Base-by-base conservation (phyloP, 768 basidiomycete genomes). In the Leucosporidium creatinivorum region DNA sequence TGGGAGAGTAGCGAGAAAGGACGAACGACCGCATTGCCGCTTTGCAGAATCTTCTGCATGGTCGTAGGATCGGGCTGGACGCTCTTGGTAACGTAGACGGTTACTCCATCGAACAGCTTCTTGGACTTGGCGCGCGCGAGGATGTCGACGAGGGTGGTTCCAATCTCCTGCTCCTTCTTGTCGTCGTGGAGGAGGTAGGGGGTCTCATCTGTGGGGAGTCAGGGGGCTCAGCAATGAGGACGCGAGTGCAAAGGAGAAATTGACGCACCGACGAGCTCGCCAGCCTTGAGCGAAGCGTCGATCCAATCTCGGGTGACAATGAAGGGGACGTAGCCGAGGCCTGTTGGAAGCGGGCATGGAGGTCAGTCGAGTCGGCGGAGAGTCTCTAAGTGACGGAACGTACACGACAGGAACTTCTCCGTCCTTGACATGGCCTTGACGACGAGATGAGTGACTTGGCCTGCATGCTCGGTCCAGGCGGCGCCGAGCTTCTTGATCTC, bases 361-460 rank as follows among this genome's bases (percentile, higher is more conserved):
- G 33, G 54, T 50, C 12, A 25, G n/a, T 9, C 10, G 1, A 0
- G 44, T 3, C 13, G 19, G 21, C 4, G n/a, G 31, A 8, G n/a
- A 39, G 21, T 0, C 23, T 12, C 18, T 0, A 2, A 23, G 44
- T 21, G 18, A 9, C 4, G 3, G n/a, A 30, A 61, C 67, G 23
- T 23, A 69, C 70, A 61, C 72, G 85, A 86, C 0, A 96, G 81
- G 75, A 94, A 88, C 77, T 94, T 96, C 75, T 92, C 89, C 1
- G 93, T 94, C 7, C 92, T 84, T 8, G 87, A 85, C 30, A 93
- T 80, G 31, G 81, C 80, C 44, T 82, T 83, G 15, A 85, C 84
- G 57, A 94, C 77, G 18, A 96, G 81, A 78, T 93, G 89, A 0
- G 91, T 94, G 73, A 87, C 90, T 62, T 90, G 85, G 1, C 77